Conservation (phyloP, 805 yeast genomes). For the Zygosaccharomyces siamensis region DNA sequence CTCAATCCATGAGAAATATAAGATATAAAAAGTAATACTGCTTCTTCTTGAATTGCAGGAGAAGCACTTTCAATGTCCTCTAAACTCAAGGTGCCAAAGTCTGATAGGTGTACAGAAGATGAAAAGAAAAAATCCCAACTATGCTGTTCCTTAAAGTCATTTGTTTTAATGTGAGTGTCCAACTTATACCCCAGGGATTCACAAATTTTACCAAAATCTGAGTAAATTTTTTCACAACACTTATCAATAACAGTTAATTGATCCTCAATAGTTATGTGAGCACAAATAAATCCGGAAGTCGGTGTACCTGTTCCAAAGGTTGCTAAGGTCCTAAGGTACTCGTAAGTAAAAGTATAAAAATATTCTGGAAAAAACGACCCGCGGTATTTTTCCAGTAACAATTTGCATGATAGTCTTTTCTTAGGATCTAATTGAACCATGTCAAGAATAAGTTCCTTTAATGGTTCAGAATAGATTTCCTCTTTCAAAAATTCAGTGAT, state of each 20-base stretch:
- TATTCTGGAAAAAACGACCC: constrained; percentile 57
- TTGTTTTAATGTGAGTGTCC: background rate
- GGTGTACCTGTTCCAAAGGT: constrained; percentile 23
- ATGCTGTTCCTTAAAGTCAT: background rate
- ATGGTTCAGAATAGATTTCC: constrained; percentile 45
- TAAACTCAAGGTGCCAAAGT: constrained; percentile 13
- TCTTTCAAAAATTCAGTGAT: constrained; percentile 39
- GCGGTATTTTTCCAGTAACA: constrained; percentile 47
- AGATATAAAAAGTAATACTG: constrained; percentile 27
- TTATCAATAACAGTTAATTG: constrained; percentile 19
- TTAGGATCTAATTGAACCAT: constrained; percentile 65
- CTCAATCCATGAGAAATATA: constrained; percentile 27
- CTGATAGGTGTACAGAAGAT: constrained; percentile 9
- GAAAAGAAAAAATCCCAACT: constrained; percentile 15
- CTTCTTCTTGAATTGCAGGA: constrained; percentile 22
- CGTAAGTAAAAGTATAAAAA: constrained; percentile 65
- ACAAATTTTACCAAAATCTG: constrained; percentile 47
- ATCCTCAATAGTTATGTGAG: constrained; percentile 18
- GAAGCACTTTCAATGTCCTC: constrained; percentile 2
- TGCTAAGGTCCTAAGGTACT: constrained; percentile 50
- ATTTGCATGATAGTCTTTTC: constrained; percentile 51
- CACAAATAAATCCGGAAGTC: constrained; percentile 15
- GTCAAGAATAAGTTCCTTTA: constrained; percentile 51
- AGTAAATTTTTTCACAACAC: constrained; percentile 51
- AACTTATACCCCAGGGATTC: constrained; percentile 20